Percentiles rank a stretch among this genome's conserved stretches.
Evolutionary conservation across 371 early-diverging fungal genomes (phyloP).

Genomic region (Mortierella polycephala): DNA sequence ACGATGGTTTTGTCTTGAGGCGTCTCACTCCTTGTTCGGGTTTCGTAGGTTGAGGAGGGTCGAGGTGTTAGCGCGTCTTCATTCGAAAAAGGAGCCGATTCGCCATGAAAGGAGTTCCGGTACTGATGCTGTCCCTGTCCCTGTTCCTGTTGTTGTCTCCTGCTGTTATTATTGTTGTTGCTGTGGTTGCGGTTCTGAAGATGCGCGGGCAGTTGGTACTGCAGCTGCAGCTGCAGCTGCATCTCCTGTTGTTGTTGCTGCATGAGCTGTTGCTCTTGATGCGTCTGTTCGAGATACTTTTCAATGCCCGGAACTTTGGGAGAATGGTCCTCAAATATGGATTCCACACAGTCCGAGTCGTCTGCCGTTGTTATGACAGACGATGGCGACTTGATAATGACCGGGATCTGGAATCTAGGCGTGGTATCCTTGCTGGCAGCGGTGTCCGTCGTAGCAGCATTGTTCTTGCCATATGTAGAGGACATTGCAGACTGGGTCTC

Average conservation of each 20-base stretch:
- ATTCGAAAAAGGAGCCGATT: constrained; percentile 6
- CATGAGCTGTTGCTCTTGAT: constrained; percentile 32
- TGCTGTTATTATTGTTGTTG: constrained; percentile 7
- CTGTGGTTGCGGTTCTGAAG: constrained; percentile 10
- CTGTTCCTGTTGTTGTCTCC: not conserved
- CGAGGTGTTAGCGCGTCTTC: constrained; percentile 9
- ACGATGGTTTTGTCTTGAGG: constrained; percentile 15
- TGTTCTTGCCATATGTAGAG: not conserved
- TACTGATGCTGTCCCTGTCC: constrained; percentile 8
- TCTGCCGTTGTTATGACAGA: constrained; percentile 38
- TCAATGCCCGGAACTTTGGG: constrained; percentile 33
- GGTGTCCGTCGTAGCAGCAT: not conserved
- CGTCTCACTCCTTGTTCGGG: constrained; percentile 6
- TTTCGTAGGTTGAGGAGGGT: constrained; percentile 17
- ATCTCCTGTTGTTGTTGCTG: constrained; percentile 31
- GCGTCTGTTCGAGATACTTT: constrained; percentile 45
- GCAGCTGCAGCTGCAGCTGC: constrained; percentile 26
- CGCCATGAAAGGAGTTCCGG: constrained; percentile 42
- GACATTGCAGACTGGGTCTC: not conserved
- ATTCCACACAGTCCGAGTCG: constrained; percentile 37
- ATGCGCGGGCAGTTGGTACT: constrained; percentile 39
- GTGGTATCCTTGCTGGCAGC: not conserved
- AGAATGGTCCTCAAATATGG: constrained; percentile 22
- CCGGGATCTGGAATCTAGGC: constrained; percentile 35
- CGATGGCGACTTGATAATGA: constrained; percentile 46